These are phyloP conservation scores for Coniochaeta sp. DNA, from an alignment of 2,329 filamentous ascomycete genomes.

Conservation along the genomic window DNA sequence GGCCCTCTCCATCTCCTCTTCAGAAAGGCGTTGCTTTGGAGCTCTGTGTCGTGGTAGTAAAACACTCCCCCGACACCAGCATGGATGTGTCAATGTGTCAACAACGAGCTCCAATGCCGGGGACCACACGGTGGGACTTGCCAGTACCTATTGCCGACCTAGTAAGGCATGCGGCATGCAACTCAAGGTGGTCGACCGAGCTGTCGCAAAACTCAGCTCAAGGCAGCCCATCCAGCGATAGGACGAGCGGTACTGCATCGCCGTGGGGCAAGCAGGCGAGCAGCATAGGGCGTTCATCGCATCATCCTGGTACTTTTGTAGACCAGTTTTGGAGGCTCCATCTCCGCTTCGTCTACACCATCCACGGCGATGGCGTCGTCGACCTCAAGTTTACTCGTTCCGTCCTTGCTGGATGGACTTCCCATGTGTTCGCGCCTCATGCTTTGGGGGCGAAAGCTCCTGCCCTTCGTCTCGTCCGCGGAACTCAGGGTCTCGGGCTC, in stretches of 20 bases:
- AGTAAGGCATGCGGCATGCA: too few species aligned
- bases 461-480: conserved; percentile 31
- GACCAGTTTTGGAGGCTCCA: conserved; percentile 25
- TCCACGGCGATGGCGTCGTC: conserved; percentile 36
- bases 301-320: conserved; percentile 33
- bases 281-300: conserved; percentile 9
- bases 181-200: too few species aligned
- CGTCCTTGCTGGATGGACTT: conserved; percentile 15
- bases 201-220: background rate
- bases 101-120: background rate
- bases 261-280: background rate
- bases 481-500: conserved; percentile 33
- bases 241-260: too few species aligned
- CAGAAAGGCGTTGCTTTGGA: background rate
- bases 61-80: too few species aligned
- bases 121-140: too few species aligned
- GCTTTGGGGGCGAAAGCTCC: conserved; percentile 44
- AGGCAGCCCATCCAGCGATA: background rate
- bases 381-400: conserved; percentile 21
- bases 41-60: background rate
- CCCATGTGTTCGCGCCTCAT: conserved; percentile 39
- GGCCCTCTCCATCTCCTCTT: background rate
- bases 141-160: background rate
- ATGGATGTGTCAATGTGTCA: background rate
- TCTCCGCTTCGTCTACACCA: conserved; percentile 21